Evolutionary conservation across 2,329 filamentous ascomycete species (phyloP).

Genomic region (Calonectria montana): DNA sequence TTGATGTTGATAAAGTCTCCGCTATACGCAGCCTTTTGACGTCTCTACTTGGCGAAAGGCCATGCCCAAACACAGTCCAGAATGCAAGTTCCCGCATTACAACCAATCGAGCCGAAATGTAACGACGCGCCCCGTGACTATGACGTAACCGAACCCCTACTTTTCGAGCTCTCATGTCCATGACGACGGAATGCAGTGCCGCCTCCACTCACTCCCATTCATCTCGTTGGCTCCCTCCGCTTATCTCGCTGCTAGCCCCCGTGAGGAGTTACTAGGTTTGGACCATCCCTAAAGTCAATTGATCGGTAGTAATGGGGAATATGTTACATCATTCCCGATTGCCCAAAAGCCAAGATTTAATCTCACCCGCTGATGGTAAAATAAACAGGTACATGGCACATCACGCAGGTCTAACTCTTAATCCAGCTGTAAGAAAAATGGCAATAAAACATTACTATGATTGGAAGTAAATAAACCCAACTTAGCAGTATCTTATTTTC

Average conservation of each 20-base stretch:
- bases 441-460: too few species aligned
- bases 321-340: too few species aligned
- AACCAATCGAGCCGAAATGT: neutral
- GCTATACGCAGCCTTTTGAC: neutral
- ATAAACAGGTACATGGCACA: too few species aligned
- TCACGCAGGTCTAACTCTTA: too few species aligned
- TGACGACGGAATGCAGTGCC: conserved; percentile 6
- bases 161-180: neutral
- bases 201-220: neutral
- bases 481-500: too few species aligned
- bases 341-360: neutral
- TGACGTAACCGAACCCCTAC: conserved; percentile 12
- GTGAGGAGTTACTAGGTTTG: conserved; percentile 10
- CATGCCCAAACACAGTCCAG: neutral
- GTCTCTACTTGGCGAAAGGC: neutral
- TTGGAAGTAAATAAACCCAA: too few species aligned
- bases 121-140: neutral
- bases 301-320: neutral
- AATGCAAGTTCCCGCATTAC: neutral
- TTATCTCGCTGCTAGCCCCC: neutral
- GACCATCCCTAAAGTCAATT: neutral
- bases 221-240: neutral
- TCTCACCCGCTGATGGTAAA: neutral
- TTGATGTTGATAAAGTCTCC: neutral
- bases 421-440: too few species aligned